Conservation (phyloP, 2,329 filamentous ascomycete species). For the Aspergillus sp. region DNA sequence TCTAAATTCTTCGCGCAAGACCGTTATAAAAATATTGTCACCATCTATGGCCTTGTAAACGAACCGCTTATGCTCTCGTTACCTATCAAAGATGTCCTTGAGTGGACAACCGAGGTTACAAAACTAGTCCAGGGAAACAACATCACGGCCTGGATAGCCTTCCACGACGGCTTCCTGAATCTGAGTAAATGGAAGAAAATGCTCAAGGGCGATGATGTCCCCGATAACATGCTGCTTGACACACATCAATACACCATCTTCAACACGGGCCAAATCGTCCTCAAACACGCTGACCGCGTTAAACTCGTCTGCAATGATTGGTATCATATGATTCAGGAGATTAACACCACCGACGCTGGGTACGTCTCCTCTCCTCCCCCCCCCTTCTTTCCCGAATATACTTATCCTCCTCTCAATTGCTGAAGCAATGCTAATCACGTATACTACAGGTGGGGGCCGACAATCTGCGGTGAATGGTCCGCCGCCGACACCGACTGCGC, state of each 20-base stretch:
- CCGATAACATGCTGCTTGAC: constrained; percentile 71
- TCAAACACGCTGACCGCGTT: constrained; percentile 75
- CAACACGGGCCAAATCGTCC: constrained; percentile 77
- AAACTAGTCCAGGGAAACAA: constrained; percentile 69
- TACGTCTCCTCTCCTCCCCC: constrained; percentile 20
- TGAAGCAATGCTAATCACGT: not conserved
- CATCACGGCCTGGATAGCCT: constrained; percentile 64
- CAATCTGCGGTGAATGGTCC: constrained; percentile 92
- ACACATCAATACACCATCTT: constrained; percentile 99
- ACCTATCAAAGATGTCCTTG: constrained; percentile 57
- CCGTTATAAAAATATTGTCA: constrained; percentile 84
- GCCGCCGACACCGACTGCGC: constrained; percentile 97
- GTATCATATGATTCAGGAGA: constrained; percentile 68
- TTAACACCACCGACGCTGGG: constrained; percentile 66
- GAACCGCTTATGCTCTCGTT: constrained; percentile 82
- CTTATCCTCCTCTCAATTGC: not conserved
- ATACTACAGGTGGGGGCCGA: constrained; percentile 65
- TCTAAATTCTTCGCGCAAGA: constrained; percentile 89
- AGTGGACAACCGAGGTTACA: constrained; percentile 73
- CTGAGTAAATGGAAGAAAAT: constrained; percentile 84
- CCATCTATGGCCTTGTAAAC: constrained; percentile 91
- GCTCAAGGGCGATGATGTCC: constrained; percentile 55
- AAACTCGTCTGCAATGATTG: constrained; percentile 82
- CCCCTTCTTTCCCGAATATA: not conserved
- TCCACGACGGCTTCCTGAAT: constrained; percentile 93